Conservation (phyloP, 129 eudicot genomes). For the Pittosporum tobira region DNA sequence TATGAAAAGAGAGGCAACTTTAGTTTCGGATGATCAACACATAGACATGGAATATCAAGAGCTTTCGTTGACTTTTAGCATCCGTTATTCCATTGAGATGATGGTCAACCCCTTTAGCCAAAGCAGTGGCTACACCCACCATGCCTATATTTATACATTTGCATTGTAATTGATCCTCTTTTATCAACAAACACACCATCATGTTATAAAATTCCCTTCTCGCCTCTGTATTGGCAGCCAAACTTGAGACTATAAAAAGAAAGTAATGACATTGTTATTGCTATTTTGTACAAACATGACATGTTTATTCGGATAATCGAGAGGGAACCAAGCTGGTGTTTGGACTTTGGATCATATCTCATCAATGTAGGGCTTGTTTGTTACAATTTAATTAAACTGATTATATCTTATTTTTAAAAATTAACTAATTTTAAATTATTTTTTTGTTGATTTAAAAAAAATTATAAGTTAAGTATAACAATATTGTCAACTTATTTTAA, state of each 20-base stretch:
- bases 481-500: no score
- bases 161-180: slow-evolving; percentile 10
- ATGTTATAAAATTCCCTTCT: slow-evolving; percentile 9
- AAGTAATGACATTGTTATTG: slow-evolving; percentile 13
- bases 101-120: slow-evolving; percentile 16
- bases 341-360: no score
- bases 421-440: no score
- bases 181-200: slow-evolving; percentile 18
- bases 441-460: no score
- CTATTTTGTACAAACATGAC: slow-evolving; percentile 1
- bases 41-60: background rate
- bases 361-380: no score
- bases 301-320: slow-evolving; percentile 6
- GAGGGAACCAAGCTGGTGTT: background rate
- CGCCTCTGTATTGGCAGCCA: slow-evolving; percentile 44
- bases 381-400: no score
- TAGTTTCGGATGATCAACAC: slow-evolving; percentile 7
- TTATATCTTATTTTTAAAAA: no score
- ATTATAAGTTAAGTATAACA: no score
- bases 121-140: background rate
- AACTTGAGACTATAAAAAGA: slow-evolving; percentile 8
- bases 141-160: background rate
- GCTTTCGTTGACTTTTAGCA: slow-evolving; percentile 16
- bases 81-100: background rate
- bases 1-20: slow-evolving; percentile 13